Percentiles rank a stretch among this genome's conserved stretches.
Evolutionary conservation across 257 asterid species (phyloP).

Genomic region (Fraxinus cuspidata): DNA sequence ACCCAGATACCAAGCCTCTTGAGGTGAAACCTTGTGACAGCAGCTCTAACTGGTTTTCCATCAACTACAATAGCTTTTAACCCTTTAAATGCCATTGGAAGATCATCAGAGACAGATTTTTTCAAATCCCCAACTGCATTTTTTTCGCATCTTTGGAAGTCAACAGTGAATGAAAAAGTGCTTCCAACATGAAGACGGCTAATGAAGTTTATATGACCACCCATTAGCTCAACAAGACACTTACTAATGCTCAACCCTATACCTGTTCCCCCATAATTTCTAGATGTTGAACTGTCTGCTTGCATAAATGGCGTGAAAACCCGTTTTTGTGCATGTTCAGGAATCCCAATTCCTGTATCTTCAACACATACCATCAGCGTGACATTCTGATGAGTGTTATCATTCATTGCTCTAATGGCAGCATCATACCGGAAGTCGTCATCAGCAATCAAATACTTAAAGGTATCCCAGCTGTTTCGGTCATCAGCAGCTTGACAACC

Average conservation of each 20-base stretch:
- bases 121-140: slow-evolving; percentile 37
- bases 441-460: slow-evolving; percentile 47
- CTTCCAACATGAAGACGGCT: slow-evolving; percentile 84
- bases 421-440: slow-evolving; percentile 40
- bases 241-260: slow-evolving; percentile 90
- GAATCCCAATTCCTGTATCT: slow-evolving; percentile 92
- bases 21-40: slow-evolving; percentile 76
- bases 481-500: slow-evolving; percentile 84
- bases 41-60: slow-evolving; percentile 74
- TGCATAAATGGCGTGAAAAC: slow-evolving; percentile 96
- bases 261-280: slow-evolving; percentile 94
- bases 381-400: slow-evolving; percentile 39
- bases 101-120: slow-evolving; percentile 52
- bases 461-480: slow-evolving; percentile 68
- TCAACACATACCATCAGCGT: slow-evolving; percentile 72
- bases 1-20: slow-evolving; percentile 78
- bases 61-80: slow-evolving; percentile 72
- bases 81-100: slow-evolving; percentile 64
- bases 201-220: slow-evolving; percentile 77
- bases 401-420: slow-evolving; percentile 31
- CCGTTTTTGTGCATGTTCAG: slow-evolving; percentile 65
- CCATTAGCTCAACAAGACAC: slow-evolving; percentile 91
- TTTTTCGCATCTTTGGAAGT: slow-evolving; percentile 51
- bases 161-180: slow-evolving; percentile 77
- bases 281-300: slow-evolving; percentile 95